These are phyloP conservation scores for Piloderma croceum DNA, from an alignment of 768 basidiomycete species.

Conservation along the genomic window DNA sequence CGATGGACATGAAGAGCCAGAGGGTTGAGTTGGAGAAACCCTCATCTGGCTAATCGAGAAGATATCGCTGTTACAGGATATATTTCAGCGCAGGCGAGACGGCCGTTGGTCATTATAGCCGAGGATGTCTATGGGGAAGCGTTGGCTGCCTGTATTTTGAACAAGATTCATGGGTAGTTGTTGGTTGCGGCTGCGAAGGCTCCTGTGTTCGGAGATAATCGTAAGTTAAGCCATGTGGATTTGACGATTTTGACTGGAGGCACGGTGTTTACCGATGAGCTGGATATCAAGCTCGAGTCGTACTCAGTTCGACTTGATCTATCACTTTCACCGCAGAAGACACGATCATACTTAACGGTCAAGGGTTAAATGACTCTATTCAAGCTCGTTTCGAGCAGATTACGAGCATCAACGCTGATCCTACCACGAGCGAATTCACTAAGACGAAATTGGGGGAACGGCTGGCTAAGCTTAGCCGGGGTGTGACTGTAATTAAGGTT, in stretches of 20 bases:
- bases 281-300: conserved; percentile 96
- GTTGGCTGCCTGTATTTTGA: conserved; percentile 94
- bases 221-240: conserved; percentile 96
- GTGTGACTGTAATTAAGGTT: no score
- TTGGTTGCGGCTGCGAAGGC: conserved; percentile 94
- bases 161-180: conserved; percentile 98
- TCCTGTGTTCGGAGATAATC: conserved; percentile 98
- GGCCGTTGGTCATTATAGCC: conserved; percentile 93
- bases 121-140: conserved; percentile 99
- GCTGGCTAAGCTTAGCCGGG: no score
- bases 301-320: conserved; percentile 86
- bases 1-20: conserved; percentile 96
- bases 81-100: conserved; percentile 71
- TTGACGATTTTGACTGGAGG: conserved; percentile 97
- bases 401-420: conserved; percentile 72
- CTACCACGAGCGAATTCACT: conserved; percentile 90
- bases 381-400: conserved; percentile 95
- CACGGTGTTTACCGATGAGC: conserved; percentile 93
- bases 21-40: conserved; percentile 98
- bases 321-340: conserved; percentile 98
- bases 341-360: conserved; percentile 92
- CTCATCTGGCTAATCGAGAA: conserved; percentile 91
- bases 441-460: no score
- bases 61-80: conserved; percentile 90
- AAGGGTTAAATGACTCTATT: conserved; percentile 85